These are phyloP conservation scores for Phylloporus sp. DNA, from an alignment of 768 basidiomycete species.

Conservation along the genomic window DNA sequence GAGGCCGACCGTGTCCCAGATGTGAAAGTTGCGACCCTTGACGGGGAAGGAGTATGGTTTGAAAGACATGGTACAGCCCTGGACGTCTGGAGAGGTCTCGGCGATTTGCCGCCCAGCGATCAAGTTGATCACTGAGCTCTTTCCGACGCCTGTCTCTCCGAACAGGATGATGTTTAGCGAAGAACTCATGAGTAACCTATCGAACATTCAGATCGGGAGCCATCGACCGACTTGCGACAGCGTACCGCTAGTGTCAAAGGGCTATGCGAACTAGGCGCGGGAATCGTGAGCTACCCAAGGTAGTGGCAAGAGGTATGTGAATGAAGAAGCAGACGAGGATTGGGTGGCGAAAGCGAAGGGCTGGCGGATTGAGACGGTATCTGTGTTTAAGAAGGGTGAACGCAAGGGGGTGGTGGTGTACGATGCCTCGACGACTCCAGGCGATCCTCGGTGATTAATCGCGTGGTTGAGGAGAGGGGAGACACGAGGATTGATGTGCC, in stretches of 20 bases:
- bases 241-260: background rate
- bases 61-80: constrained; percentile 38
- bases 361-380: background rate
- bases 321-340: background rate
- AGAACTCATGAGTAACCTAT: constrained; percentile 11
- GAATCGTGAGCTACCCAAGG: background rate
- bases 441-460: constrained; percentile 8
- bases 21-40: constrained; percentile 9
- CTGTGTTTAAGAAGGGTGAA: constrained; percentile 2
- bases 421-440: constrained; percentile 3
- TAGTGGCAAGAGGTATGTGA: background rate
- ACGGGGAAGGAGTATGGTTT: constrained; percentile 25
- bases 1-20: constrained; percentile 38
- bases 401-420: background rate
- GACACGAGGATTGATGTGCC: constrained; percentile 5
- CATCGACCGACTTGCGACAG: background rate
- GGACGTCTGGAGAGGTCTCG: constrained; percentile 23
- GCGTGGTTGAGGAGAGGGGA: background rate
- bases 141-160: constrained; percentile 41
- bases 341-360: background rate
- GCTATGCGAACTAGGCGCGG: background rate
- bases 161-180: constrained; percentile 40
- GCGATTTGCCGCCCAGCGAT: constrained; percentile 27
- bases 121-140: constrained; percentile 34
- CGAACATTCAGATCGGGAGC: background rate